Conservation (phyloP, 2,329 filamentous ascomycete species). For the Fusarium equiseti region DNA sequence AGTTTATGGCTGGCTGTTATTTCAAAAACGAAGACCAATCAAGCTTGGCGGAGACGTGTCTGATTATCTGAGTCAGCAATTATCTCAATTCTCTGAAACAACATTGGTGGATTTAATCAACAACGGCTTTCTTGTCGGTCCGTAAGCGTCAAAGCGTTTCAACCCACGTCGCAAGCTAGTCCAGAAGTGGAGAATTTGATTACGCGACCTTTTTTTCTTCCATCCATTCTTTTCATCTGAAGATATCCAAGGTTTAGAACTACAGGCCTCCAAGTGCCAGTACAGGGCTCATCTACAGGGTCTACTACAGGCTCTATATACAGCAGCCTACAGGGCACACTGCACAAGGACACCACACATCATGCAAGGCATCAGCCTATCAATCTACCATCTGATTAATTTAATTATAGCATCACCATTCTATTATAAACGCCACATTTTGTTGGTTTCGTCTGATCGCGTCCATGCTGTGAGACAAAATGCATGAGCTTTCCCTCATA, state of each 20-base stretch:
- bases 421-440: neutral
- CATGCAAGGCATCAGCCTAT: neutral
- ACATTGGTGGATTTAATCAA: constrained; percentile 21
- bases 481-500: constrained; percentile 5
- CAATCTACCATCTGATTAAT: neutral
- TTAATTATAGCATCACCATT: neutral
- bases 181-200: neutral
- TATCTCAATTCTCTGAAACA: neutral
- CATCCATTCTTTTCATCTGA: neutral
- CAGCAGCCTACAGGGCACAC: no score
- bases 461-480: neutral
- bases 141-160: constrained; percentile 7
- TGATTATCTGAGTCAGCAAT: constrained; percentile 14
- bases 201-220: neutral
- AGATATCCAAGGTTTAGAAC: neutral
- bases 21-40: constrained; percentile 12
- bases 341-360: neutral
- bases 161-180: constrained; percentile 26
- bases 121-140: neutral
- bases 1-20: constrained; percentile 6
- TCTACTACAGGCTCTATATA: neutral
- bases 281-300: neutral
- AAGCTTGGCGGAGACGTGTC: neutral
- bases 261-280: neutral
- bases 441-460: neutral